Conservation (phyloP, 441 rosid species). For the Populus hybrid region DNA sequence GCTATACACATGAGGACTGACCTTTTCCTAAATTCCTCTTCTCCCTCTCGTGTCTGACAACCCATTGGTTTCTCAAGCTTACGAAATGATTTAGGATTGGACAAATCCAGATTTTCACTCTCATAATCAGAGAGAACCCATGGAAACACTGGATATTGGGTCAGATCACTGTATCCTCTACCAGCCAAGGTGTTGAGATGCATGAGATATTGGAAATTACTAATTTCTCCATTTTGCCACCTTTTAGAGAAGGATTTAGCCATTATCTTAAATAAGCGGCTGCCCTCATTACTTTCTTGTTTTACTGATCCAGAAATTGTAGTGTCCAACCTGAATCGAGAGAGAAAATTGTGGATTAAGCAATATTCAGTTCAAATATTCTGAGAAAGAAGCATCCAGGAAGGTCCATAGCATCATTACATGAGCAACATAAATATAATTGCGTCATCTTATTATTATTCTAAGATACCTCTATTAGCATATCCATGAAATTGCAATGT, state of each 20-base stretch:
- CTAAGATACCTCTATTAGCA: neutral
- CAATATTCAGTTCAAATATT: slow-evolving; percentile 19
- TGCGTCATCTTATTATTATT: neutral
- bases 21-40: slow-evolving; percentile 99
- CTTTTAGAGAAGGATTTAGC: slow-evolving; percentile 99
- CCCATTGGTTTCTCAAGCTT: slow-evolving; percentile 99
- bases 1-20: slow-evolving; percentile 13
- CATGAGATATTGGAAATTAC: slow-evolving; percentile 99
- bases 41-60: slow-evolving; percentile 97
- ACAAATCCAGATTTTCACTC: slow-evolving; percentile 82
- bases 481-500: neutral
- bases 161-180: slow-evolving; percentile 99
- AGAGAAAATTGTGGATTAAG: slow-evolving; percentile 20
- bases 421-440: neutral
- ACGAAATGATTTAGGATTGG: slow-evolving; percentile 86
- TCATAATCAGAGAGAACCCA: slow-evolving; percentile 99
- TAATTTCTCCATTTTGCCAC: slow-evolving; percentile 99
- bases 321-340: slow-evolving; percentile 78
- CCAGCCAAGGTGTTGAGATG: slow-evolving; percentile 99
- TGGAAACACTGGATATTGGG: slow-evolving; percentile 99
- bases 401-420: neutral
- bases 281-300: slow-evolving; percentile 92
- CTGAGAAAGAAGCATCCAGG: slow-evolving; percentile 2
- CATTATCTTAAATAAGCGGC: slow-evolving; percentile 88
- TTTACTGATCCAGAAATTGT: slow-evolving; percentile 95